phyloP scores from a whole-genome alignment of 495 filamentous ascomycete genomes.

The Penicillium egyptiacum region DNA sequence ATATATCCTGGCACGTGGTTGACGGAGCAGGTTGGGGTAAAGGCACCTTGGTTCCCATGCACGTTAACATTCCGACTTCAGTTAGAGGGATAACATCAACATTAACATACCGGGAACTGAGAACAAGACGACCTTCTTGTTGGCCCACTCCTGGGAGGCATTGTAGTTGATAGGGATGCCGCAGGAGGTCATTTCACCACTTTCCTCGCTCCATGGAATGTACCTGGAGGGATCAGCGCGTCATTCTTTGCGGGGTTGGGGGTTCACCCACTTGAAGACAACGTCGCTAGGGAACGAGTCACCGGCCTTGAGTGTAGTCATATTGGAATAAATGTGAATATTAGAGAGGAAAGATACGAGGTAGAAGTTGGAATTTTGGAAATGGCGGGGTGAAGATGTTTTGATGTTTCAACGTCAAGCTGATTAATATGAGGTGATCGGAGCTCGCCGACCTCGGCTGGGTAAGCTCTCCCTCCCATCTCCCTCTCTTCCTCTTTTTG shows the following conservation, averaged over 20 bases:
- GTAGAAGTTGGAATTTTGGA: slow-evolving; percentile 2
- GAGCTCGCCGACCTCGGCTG: slow-evolving; percentile 7
- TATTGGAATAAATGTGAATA: slow-evolving; percentile 5
- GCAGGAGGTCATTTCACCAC: slow-evolving; percentile 64
- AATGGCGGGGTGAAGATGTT: slow-evolving; percentile 2
- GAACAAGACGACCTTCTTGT: slow-evolving; percentile 89
- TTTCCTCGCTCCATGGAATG: slow-evolving; percentile 67
- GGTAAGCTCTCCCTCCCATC: too few species aligned
- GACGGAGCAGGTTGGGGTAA: slow-evolving; percentile 89
- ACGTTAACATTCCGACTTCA: not conserved
- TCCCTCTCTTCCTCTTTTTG: not conserved
- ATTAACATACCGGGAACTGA: slow-evolving; percentile 67
- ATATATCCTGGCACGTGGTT: slow-evolving; percentile 85
- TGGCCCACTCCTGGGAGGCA: slow-evolving; percentile 77
- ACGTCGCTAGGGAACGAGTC: slow-evolving; percentile 79
- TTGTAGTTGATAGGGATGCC: slow-evolving; percentile 76
- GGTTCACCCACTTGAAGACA: slow-evolving; percentile 60
- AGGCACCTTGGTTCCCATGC: slow-evolving; percentile 58
- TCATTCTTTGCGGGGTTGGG: slow-evolving; percentile 10
- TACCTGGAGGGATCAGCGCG: slow-evolving; percentile 47
- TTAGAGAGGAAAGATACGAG: slow-evolving; percentile 28
- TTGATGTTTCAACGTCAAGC: not conserved
- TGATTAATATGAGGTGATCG: slow-evolving; percentile 14
- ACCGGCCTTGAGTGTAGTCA: slow-evolving; percentile 72
- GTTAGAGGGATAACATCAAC: slow-evolving; percentile 10